Percentiles rank a stretch among this genome's conserved stretches.
These are phyloP conservation scores for Volutella citrinella DNA, from an alignment of 2,329 filamentous ascomycete genomes.

Conservation along the genomic window DNA sequence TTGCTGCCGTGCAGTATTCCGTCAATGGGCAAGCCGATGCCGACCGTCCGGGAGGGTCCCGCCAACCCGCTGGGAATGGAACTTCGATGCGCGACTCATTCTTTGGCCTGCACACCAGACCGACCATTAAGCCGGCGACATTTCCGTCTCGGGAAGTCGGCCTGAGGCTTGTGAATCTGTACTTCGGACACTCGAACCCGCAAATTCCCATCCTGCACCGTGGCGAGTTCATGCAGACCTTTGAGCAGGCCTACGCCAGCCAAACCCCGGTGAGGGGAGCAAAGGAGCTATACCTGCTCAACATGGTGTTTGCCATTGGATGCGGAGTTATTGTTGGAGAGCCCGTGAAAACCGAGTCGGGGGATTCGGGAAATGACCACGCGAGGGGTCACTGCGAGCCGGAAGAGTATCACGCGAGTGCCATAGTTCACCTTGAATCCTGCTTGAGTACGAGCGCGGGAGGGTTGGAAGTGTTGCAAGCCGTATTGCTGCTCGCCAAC, in stretches of 20 bases:
- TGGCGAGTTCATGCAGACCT: conserved; percentile 83
- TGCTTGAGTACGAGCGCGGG: conserved; percentile 83
- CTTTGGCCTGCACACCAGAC: conserved; percentile 91
- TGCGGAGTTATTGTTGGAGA: conserved; percentile 84
- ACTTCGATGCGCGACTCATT: conserved; percentile 94
- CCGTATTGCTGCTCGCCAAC: conserved; percentile 84
- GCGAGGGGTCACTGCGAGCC: conserved; percentile 61
- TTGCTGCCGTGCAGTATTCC: conserved; percentile 81
- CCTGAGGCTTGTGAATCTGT: conserved; percentile 70
- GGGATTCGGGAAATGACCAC: conserved; percentile 30
- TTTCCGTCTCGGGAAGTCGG: conserved; percentile 80
- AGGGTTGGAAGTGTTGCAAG: conserved; percentile 89
- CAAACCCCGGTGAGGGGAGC: conserved; percentile 66
- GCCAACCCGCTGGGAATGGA: conserved; percentile 39
- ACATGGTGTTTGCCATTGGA: conserved; percentile 96
- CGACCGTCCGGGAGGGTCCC: conserved; percentile 23
- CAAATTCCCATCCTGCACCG: conserved; percentile 92
- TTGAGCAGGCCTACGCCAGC: conserved; percentile 75
- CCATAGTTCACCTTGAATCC: conserved; percentile 85
- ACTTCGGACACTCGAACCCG: conserved; percentile 95
- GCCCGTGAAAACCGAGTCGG: conserved; percentile 46
- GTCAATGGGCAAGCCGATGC: conserved; percentile 58
- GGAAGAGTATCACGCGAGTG: conserved; percentile 94
- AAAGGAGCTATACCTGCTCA: conserved; percentile 86
- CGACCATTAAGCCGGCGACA: conserved; percentile 77